Evolutionary conservation across 2,329 filamentous ascomycete species (phyloP).

Genomic region (Ceratocystis lukuohia): DNA sequence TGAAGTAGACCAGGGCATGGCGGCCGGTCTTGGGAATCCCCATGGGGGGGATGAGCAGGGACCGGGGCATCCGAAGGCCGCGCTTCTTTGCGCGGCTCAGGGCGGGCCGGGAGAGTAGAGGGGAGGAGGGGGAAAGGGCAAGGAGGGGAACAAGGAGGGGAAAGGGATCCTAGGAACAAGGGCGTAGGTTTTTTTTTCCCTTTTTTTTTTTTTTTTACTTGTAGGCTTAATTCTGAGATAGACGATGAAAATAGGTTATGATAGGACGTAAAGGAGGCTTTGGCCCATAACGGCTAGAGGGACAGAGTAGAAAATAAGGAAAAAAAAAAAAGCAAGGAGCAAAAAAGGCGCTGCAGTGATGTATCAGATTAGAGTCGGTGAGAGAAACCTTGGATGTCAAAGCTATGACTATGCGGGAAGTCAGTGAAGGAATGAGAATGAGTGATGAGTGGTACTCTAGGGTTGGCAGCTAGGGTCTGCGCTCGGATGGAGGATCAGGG

Average conservation of each 20-base stretch:
- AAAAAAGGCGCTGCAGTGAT: background rate
- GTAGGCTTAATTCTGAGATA: no score
- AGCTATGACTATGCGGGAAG: background rate
- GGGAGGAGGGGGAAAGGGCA: background rate
- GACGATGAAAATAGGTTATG: background rate
- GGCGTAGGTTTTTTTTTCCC: background rate
- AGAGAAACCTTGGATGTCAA: background rate
- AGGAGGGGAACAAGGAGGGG: background rate
- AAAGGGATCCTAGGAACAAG: background rate
- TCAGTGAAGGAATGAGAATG: background rate
- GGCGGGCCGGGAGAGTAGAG: background rate
- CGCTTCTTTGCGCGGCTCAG: constrained; percentile 15
- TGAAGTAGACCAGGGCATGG: constrained; percentile 51
- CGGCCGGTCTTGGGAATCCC: constrained; percentile 20
- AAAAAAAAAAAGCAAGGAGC: background rate
- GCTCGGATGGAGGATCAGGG: background rate
- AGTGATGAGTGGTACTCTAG: background rate
- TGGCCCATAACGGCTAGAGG: background rate
- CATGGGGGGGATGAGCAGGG: constrained; percentile 23
- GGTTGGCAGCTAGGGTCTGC: background rate
- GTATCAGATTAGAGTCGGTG: constrained; percentile 5
- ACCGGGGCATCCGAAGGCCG: constrained; percentile 16
- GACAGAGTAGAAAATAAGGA: background rate
- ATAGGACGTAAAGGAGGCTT: background rate
- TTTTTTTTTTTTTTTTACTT: background rate